A percentile compares a stretch with the other conserved stretches of the same genome.
These are phyloP conservation scores for Cytospora piceicola DNA, from an alignment of 2,329 filamentous ascomycete genomes.

Conservation along the genomic window DNA sequence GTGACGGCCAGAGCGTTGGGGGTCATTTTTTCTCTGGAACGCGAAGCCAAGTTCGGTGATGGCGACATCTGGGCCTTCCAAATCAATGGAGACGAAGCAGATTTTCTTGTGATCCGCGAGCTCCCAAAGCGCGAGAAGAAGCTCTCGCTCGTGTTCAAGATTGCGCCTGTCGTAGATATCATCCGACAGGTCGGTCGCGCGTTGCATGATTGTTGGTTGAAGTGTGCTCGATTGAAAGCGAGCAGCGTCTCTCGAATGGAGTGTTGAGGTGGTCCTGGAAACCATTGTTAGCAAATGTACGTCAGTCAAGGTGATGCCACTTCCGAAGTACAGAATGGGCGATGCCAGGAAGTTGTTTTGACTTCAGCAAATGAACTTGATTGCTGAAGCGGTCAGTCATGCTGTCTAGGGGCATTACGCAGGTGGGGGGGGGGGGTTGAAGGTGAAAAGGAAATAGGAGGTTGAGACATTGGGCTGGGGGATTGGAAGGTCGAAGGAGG, in stretches of 20 bases:
- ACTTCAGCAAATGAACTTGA: background rate
- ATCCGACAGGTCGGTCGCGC: background rate
- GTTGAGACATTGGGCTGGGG: background rate
- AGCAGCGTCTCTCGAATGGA: no score
- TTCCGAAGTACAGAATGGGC: background rate
- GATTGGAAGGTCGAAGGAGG: no score
- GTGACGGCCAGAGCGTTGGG: background rate
- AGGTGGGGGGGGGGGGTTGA: background rate
- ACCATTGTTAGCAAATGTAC: background rate
- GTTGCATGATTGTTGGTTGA: background rate
- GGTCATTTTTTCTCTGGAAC: background rate
- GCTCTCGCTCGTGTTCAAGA: background rate
- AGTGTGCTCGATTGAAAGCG: background rate
- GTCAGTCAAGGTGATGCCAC: background rate
- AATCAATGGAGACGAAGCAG: slow-evolving; percentile 3
- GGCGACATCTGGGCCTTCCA: background rate
- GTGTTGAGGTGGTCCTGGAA: background rate
- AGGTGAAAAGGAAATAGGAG: background rate
- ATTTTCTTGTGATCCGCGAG: background rate
- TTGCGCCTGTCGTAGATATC: background rate
- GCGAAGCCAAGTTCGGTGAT: background rate
- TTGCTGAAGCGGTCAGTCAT: background rate
- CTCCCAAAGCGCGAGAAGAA: background rate
- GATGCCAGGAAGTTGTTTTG: background rate
- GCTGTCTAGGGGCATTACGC: background rate